Conservation (phyloP, 805 yeast species). For the Metschnikowia noctiluminum region DNA sequence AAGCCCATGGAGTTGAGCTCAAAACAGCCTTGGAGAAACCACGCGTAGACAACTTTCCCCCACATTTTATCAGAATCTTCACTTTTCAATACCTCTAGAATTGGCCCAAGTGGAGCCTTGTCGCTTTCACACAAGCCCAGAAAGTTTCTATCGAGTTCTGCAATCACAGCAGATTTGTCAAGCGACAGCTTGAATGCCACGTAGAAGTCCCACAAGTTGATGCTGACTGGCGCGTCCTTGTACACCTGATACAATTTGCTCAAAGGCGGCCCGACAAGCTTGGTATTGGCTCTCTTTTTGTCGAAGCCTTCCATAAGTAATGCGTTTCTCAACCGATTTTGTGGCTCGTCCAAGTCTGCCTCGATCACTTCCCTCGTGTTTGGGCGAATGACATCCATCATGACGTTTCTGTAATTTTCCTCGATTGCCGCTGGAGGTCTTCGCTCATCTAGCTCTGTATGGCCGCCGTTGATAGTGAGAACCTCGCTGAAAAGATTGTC, state of each 20-base stretch:
- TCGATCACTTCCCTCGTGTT: conserved; percentile 31
- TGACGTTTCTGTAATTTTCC: conserved; percentile 37
- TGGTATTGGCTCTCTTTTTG: not conserved
- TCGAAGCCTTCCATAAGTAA: conserved; percentile 7
- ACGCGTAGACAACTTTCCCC: conserved; percentile 61
- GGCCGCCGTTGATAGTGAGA: conserved; percentile 29
- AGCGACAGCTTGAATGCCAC: conserved; percentile 55
- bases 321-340: conserved; percentile 20
- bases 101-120: not conserved
- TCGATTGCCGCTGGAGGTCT: conserved; percentile 21
- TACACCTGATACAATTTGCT: conserved; percentile 59
- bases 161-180: conserved; percentile 22
- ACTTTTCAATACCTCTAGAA: conserved; percentile 1
- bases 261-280: conserved; percentile 16
- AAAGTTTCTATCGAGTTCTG: conserved; percentile 12
- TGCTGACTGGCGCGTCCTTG: conserved; percentile 71
- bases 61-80: conserved; percentile 40
- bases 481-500: conserved; percentile 32
- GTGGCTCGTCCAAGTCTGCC: conserved; percentile 29
- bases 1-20: conserved; percentile 72
- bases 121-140: not conserved
- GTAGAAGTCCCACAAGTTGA: conserved; percentile 68
- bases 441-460: conserved; percentile 16
- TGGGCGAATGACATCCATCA: conserved; percentile 38
- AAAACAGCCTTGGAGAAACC: conserved; percentile 72